A percentile compares a stretch with the other conserved stretches of the same genome.
phyloP scores from a whole-genome alignment of 2,329 filamentous ascomycete genomes.

The Arthrobotrys sphaeroides region DNA sequence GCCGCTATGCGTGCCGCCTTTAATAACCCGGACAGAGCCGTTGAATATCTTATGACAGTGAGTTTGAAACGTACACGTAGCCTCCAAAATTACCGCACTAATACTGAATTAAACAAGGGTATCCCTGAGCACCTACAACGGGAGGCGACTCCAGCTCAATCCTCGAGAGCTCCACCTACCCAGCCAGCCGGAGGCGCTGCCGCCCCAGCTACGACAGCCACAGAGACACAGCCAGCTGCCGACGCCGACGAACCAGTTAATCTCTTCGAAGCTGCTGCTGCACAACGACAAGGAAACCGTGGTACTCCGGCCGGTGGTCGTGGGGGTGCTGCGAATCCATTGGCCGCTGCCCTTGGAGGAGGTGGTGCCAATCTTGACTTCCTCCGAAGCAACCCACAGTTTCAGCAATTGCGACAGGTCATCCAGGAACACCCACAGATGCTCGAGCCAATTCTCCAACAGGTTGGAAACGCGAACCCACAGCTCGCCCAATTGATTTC shows the following conservation, averaged over 20 bases:
- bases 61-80: slow-evolving; percentile 39
- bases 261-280: slow-evolving; percentile 90
- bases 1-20: slow-evolving; percentile 94
- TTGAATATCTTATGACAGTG: slow-evolving; percentile 92
- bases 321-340: slow-evolving; percentile 60
- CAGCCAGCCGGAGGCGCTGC: slow-evolving; percentile 64
- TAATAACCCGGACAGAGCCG: slow-evolving; percentile 95
- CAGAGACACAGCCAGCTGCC: slow-evolving; percentile 61
- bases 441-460: slow-evolving; percentile 97
- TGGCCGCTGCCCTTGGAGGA: slow-evolving; percentile 57
- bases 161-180: slow-evolving; percentile 59
- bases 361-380: slow-evolving; percentile 84
- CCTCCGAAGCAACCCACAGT: slow-evolving; percentile 92
- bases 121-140: slow-evolving; percentile 86
- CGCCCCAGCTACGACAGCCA: slow-evolving; percentile 60
- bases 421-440: slow-evolving; percentile 98
- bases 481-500: slow-evolving; percentile 92
- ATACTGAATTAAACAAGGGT: slow-evolving; percentile 67
- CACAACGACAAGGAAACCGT: slow-evolving; percentile 68
- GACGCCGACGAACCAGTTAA: slow-evolving; percentile 74
- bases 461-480: slow-evolving; percentile 93
- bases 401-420: slow-evolving; percentile 95
- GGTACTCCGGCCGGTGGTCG: slow-evolving; percentile 64
- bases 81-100: background rate
- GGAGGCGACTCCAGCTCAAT: slow-evolving; percentile 67